A percentile compares a stretch with the other conserved stretches of the same genome.
phyloP scores from a whole-genome alignment of 768 basidiomycete genomes.

The Sistotremastrum niveocremeum region DNA sequence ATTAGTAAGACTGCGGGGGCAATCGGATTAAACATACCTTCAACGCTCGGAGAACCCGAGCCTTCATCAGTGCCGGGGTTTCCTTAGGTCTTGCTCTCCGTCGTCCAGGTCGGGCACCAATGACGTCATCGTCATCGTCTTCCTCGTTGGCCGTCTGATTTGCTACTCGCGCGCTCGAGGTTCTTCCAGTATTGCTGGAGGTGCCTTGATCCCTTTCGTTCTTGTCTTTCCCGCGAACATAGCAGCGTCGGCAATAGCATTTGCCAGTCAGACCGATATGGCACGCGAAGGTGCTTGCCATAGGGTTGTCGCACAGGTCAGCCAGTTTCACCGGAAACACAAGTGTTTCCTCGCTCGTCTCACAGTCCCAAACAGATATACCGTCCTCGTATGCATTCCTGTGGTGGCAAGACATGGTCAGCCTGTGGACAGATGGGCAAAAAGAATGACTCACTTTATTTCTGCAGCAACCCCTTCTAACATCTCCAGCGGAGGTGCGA shows the following conservation, averaged over 20 bases:
- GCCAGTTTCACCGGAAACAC: slow-evolving; percentile 7
- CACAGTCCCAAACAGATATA: slow-evolving; percentile 26
- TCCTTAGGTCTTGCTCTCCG: slow-evolving; percentile 15
- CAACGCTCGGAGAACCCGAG: no score
- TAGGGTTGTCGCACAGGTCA: slow-evolving; percentile 30
- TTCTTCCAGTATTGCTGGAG: no score
- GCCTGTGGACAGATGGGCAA: no score
- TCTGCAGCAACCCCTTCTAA: slow-evolving; percentile 16
- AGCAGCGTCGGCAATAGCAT: slow-evolving; percentile 28
- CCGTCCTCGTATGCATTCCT: slow-evolving; percentile 18
- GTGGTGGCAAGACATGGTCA: no score
- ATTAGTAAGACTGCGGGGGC: no score
- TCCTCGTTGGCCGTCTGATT: no score
- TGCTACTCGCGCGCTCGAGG: no score
- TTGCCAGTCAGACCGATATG: slow-evolving; percentile 28
- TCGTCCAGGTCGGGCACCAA: slow-evolving; percentile 2
- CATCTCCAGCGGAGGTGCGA: slow-evolving; percentile 30
- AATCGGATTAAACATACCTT: no score
- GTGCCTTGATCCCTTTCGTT: no score
- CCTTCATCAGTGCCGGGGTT: no score
- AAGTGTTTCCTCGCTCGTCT: neutral
- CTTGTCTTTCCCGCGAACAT: slow-evolving; percentile 21
- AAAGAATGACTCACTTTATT: slow-evolving; percentile 16
- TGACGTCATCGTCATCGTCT: no score
- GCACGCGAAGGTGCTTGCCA: slow-evolving; percentile 30